Evolutionary conservation across 1,284 basidiomycete genomes (phyloP).

Genomic region (Moesziomyces parantarcticus): DNA sequence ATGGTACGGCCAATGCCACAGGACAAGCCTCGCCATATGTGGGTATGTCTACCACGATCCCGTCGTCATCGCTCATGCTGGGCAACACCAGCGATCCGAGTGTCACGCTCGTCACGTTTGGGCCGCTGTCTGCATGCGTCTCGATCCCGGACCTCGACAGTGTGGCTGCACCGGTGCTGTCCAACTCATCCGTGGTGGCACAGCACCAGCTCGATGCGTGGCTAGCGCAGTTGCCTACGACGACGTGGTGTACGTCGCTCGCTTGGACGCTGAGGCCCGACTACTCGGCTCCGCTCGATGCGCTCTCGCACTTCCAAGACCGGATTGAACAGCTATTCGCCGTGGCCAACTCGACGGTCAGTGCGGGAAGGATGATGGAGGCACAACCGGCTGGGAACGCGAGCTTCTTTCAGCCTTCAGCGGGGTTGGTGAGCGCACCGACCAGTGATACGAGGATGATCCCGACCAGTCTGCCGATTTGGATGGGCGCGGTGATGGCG

Average conservation of each 20-base stretch:
- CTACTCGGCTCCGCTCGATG: conserved; percentile 16
- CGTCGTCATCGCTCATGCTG: background rate
- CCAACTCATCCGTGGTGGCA: background rate
- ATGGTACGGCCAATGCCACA: too few relatives aligned
- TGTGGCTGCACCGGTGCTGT: background rate
- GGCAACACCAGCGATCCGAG: background rate
- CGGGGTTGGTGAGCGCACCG: background rate
- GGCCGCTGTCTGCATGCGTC: conserved; percentile 28
- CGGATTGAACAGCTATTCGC: conserved; percentile 24
- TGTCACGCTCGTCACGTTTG: conserved; percentile 23
- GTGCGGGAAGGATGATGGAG: background rate
- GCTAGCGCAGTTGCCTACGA: conserved; percentile 7
- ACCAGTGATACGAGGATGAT: background rate
- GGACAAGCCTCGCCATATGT: too few relatives aligned
- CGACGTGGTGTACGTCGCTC: conserved; percentile 9
- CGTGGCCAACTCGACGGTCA: background rate
- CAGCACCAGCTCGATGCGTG: conserved; percentile 9
- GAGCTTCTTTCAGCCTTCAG: conserved; percentile 1
- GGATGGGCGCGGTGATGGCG: conserved; percentile 18
- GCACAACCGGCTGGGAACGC: background rate
- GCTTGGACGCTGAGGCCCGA: conserved; percentile 21
- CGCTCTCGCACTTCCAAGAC: conserved; percentile 8
- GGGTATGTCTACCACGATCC: background rate
- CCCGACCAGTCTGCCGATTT: conserved; percentile 14
- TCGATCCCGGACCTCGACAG: conserved; percentile 9